Evolutionary conservation across 1,284 basidiomycete species (phyloP).

Genomic region (Sparassis latifolia): DNA sequence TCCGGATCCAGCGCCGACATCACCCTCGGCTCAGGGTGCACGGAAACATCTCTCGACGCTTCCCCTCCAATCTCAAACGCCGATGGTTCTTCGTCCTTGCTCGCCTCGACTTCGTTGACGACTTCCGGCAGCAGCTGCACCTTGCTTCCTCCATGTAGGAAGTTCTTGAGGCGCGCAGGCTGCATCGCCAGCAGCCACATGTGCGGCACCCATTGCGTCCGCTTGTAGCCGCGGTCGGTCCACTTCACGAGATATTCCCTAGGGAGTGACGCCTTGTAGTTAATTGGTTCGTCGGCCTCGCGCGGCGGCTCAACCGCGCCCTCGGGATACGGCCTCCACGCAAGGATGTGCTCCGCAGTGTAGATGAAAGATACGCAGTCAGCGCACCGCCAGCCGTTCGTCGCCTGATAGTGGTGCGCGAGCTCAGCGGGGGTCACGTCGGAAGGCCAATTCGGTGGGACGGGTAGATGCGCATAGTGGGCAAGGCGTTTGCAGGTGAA

Average conservation of each 20-base stretch:
- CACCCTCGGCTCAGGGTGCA: constrained; percentile 27
- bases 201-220: constrained; percentile 84
- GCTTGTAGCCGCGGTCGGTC: constrained; percentile 68
- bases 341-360: constrained; percentile 80
- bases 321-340: constrained; percentile 79
- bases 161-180: constrained; percentile 63
- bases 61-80: constrained; percentile 23
- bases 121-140: constrained; percentile 57
- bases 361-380: constrained; percentile 75
- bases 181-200: constrained; percentile 75
- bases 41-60: constrained; percentile 26
- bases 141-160: constrained; percentile 63
- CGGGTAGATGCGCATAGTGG: constrained; percentile 71
- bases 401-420: constrained; percentile 58
- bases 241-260: constrained; percentile 92
- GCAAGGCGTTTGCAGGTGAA: constrained; percentile 71
- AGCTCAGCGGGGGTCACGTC: constrained; percentile 36
- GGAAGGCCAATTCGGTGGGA: constrained; percentile 35
- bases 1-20: constrained; percentile 29
- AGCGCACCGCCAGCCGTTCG: constrained; percentile 67
- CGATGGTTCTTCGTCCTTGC: constrained; percentile 19
- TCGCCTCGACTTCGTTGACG: constrained; percentile 25
- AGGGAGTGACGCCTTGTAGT: constrained; percentile 58
- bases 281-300: constrained; percentile 35
- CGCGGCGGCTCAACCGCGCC: constrained; percentile 47